Conservation (phyloP, 805 yeast species). For the Hanseniaspora clermontiae region DNA sequence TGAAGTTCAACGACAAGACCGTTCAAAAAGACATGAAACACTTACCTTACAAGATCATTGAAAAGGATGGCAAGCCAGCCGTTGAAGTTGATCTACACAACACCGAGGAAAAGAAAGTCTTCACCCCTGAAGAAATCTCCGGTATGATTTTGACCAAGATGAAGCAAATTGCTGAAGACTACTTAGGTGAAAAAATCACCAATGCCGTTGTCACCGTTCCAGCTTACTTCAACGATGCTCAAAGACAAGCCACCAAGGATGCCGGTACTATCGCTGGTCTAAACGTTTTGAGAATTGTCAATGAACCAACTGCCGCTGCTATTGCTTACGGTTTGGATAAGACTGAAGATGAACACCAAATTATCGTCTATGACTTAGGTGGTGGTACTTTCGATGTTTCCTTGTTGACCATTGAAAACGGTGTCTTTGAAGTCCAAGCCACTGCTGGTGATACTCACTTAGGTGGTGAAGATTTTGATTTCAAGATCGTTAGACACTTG, state of each 20-base stretch:
- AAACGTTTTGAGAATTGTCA: conserved; percentile 76
- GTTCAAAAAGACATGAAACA: conserved; percentile 76
- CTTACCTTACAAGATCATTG: conserved; percentile 59
- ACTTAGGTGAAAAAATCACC: conserved; percentile 69
- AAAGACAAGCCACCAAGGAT: conserved; percentile 87
- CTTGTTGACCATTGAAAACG: conserved; percentile 72
- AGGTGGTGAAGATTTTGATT: conserved; percentile 96
- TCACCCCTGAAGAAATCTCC: conserved; percentile 86
- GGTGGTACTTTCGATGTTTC: conserved; percentile 97
- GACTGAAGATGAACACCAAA: conserved; percentile 71
- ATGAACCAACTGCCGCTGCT: conserved; percentile 96
- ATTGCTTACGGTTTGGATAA: conserved; percentile 90
- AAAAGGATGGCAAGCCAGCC: conserved; percentile 69
- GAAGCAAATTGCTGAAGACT: conserved; percentile 88
- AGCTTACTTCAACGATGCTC: conserved; percentile 87
- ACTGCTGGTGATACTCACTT: conserved; percentile 94
- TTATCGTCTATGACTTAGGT: conserved; percentile 87
- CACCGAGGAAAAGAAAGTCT: conserved; percentile 61
- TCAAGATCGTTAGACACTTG: conserved; percentile 77
- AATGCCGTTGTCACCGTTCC: conserved; percentile 90
- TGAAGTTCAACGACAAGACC: conserved; percentile 59
- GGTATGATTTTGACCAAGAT: conserved; percentile 85
- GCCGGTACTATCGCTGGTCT: conserved; percentile 88
- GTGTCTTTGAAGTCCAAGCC: conserved; percentile 84
- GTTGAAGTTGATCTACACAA: conserved; percentile 45